phyloP scores from a whole-genome alignment of 2,329 filamentous ascomycete species.

The Cercospora sojina region DNA sequence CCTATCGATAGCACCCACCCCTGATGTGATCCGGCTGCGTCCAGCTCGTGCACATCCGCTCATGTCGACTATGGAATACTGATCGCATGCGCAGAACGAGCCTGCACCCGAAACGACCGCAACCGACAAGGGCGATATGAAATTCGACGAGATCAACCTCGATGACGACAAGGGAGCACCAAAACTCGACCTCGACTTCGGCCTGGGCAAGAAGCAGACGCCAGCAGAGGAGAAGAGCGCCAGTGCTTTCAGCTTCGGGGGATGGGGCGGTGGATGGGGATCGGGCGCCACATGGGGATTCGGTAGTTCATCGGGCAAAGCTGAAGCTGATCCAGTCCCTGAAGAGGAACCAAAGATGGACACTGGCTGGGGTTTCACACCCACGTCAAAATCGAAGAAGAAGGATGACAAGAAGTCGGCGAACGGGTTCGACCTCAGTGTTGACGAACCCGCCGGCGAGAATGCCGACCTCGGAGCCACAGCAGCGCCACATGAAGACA shows the following conservation, averaged over 20 bases:
- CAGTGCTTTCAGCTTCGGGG: slow-evolving; percentile 37
- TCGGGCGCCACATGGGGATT: slow-evolving; percentile 39
- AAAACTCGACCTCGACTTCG: slow-evolving; percentile 51
- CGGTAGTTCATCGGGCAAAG: slow-evolving; percentile 23
- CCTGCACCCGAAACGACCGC: slow-evolving; percentile 28
- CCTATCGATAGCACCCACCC: slow-evolving; percentile 30
- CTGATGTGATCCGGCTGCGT: slow-evolving; percentile 21
- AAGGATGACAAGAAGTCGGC: slow-evolving; percentile 40
- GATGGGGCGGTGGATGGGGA: slow-evolving; percentile 39
- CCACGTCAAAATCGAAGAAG: slow-evolving; percentile 33
- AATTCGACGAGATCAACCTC: slow-evolving; percentile 49
- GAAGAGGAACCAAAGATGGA: slow-evolving; percentile 25
- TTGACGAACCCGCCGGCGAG: slow-evolving; percentile 26
- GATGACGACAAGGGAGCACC: slow-evolving; percentile 46
- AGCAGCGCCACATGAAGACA: slow-evolving; percentile 22
- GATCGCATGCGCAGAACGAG: slow-evolving; percentile 29
- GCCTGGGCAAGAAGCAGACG: slow-evolving; percentile 30
- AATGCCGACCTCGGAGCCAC: slow-evolving; percentile 26
- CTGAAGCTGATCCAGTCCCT: slow-evolving; percentile 24
- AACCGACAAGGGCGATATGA: slow-evolving; percentile 39
- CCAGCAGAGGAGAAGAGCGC: slow-evolving; percentile 31
- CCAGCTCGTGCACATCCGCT: slow-evolving; percentile 18
- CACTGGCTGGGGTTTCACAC: slow-evolving; percentile 30
- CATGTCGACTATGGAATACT: slow-evolving; percentile 21
- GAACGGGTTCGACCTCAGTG: slow-evolving; percentile 35